Evolutionary conservation across 345 rosid species (phyloP).

Genomic region (Heritiera fomes): DNA sequence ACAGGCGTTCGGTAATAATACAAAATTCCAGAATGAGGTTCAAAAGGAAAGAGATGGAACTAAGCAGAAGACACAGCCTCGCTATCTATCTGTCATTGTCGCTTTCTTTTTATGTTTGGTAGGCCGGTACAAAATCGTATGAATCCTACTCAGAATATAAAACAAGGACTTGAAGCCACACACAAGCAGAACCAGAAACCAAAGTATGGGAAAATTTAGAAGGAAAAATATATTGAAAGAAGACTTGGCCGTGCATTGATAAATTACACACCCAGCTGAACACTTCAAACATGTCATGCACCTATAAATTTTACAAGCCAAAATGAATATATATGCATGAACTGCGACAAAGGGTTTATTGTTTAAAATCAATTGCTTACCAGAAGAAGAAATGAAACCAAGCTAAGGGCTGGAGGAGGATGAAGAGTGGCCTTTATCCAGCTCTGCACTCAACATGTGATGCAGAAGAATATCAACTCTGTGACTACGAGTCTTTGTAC

Average conservation of each 20-base stretch:
- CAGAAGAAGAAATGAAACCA: background rate
- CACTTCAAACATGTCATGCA: background rate
- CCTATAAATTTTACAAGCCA: constrained; percentile 6
- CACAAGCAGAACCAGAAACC: background rate
- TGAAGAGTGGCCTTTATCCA: constrained; percentile 35
- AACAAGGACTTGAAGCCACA: background rate
- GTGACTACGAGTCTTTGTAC: constrained; percentile 84
- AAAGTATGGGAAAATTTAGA: background rate
- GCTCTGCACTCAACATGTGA: constrained; percentile 78
- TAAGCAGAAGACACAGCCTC: background rate
- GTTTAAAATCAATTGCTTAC: background rate
- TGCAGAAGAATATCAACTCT: constrained; percentile 90
- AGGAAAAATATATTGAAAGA: background rate
- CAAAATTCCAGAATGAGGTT: background rate
- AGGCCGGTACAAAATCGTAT: background rate
- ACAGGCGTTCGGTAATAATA: background rate
- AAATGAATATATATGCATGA: background rate
- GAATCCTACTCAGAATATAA: background rate
- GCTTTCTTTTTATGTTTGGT: background rate
- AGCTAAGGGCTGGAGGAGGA: constrained; percentile 29
- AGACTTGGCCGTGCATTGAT: background rate
- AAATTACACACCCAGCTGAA: background rate
- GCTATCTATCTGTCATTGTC: background rate
- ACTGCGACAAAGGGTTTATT: background rate
- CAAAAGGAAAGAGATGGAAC: background rate